Base-by-base conservation (phyloP, 495 filamentous ascomycete genomes). In the Trichoderma parareesei region DNA sequence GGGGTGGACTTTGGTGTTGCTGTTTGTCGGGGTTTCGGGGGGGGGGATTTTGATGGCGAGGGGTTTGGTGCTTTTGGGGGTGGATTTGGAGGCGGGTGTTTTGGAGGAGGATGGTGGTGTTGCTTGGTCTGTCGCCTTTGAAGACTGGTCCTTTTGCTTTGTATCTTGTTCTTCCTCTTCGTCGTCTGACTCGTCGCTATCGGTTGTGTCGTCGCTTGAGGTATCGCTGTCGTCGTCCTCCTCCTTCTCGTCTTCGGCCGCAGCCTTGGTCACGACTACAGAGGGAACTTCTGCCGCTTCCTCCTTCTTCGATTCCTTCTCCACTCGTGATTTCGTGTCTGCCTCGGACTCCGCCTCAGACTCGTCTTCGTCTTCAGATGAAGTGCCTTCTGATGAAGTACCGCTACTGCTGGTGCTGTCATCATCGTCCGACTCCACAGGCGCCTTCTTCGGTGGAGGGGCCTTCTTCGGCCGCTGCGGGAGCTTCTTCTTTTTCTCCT, bases 1-100 rank as follows among this genome's bases (percentile, higher is more conserved):
- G 0, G 92, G 93, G 68, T 96, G 91, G 13, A 94, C 78, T 27
- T 27, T 27, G 27, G 27, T 27, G 67, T 89, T 87, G 69, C 76
- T 77, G 41, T 74, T 66, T 8, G 75, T 70, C n/a, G 69, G 71
- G 20, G 64, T 67, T 48, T 68, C 38, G 20, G 67, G 61, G 10
- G 78, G 80, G 4, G 61, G 61, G 10, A 85, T 85, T 64, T 76
- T 79, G 72, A 85, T 82, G 9, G 74, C 78, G 11, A 85, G 27
- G 33, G 72, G 62, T 71, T 63, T 42, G 40, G 33, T 35, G 61
- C 40, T 44, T 42, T 14, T 14, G 4, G 61, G 61, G 2, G 42
- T 44, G n/a, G 42, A 42, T 27, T 44, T 44, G n/a, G 61, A 42
- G 4, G n/a, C 42, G 16, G 8, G 69, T 9, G 66, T 11, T 46